Evolutionary conservation across 371 early-diverging fungal species (phyloP).

Genomic region (Dichotomocladium elegans): DNA sequence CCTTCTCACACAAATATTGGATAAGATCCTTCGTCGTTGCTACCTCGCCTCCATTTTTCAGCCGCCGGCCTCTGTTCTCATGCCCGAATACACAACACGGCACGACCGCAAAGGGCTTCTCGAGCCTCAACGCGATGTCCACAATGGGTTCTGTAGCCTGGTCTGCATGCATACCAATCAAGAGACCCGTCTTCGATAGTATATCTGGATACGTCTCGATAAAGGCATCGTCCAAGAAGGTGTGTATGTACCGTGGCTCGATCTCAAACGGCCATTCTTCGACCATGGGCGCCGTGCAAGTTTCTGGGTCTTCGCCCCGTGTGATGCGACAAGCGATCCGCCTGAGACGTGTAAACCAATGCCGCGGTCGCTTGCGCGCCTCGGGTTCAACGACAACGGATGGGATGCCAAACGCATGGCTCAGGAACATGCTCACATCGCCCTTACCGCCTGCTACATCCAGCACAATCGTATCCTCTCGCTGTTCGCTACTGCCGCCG

Average conservation of each 20-base stretch:
- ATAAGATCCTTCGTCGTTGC: constrained; percentile 50
- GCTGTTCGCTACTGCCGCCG: neutral
- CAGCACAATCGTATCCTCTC: constrained; percentile 23
- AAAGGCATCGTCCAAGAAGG: constrained; percentile 41
- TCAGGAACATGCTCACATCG: constrained; percentile 50
- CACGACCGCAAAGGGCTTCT: constrained; percentile 55
- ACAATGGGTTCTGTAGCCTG: constrained; percentile 62
- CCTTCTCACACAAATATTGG: constrained; percentile 49
- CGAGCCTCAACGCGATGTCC: constrained; percentile 36
- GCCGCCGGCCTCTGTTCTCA: constrained; percentile 38
- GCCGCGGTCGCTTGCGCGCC: constrained; percentile 39
- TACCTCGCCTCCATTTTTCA: constrained; percentile 35
- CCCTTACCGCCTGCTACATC: constrained; percentile 64
- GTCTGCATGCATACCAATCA: constrained; percentile 59
- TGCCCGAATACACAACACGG: constrained; percentile 63
- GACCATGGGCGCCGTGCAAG: neutral
- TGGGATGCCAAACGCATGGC: constrained; percentile 43
- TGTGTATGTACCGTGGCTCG: constrained; percentile 32
- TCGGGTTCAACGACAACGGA: constrained; percentile 52
- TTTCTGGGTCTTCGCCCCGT: constrained; percentile 16
- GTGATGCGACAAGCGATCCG: constrained; percentile 22
- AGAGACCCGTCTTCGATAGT: constrained; percentile 22
- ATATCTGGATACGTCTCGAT: constrained; percentile 23
- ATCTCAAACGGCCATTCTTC: constrained; percentile 27
- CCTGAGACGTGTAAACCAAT: constrained; percentile 44